phyloP scores from a whole-genome alignment of 1,284 basidiomycete species.

The Leucoagaricus sp. region DNA sequence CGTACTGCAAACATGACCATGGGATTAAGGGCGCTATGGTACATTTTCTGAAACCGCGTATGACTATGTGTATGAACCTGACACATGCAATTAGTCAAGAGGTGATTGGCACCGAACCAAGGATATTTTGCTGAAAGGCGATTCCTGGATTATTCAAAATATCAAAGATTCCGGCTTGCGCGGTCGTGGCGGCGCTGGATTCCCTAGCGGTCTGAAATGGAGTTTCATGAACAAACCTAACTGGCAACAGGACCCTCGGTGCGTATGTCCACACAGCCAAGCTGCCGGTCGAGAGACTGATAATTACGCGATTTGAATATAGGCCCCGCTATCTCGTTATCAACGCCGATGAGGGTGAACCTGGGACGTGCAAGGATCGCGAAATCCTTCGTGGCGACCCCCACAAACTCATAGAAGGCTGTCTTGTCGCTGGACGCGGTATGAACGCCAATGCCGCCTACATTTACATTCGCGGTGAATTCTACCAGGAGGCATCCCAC shows the following conservation, averaged over 20 bases:
- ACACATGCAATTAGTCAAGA: conserved; percentile 58
- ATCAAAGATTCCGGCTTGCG: conserved; percentile 97
- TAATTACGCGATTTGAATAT: neutral
- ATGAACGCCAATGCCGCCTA: conserved; percentile 99
- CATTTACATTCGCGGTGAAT: conserved; percentile 99
- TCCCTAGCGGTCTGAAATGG: conserved; percentile 98
- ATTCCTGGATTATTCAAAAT: conserved; percentile 96
- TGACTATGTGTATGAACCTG: neutral
- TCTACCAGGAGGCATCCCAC: conserved; percentile 93
- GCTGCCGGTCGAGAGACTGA: neutral
- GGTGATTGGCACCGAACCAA: conserved; percentile 99
- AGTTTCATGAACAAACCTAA: conserved; percentile 99
- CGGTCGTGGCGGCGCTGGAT: conserved; percentile 96
- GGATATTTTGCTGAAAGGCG: conserved; percentile 93
- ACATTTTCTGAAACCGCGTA: conserved; percentile 19
- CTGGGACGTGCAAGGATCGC: conserved; percentile 98
- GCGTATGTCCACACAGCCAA: conserved; percentile 20
- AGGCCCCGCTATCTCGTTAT: conserved; percentile 96
- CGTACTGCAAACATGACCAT: conserved; percentile 83
- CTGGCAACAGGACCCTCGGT: conserved; percentile 95
- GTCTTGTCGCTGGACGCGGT: conserved; percentile 93
- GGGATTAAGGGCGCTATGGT: conserved; percentile 89
- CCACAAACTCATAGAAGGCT: conserved; percentile 98
- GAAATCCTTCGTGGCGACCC: conserved; percentile 98
- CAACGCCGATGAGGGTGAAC: conserved; percentile 98